Conservation (phyloP, 768 basidiomycete genomes). For the Chalciporus piperatus region DNA sequence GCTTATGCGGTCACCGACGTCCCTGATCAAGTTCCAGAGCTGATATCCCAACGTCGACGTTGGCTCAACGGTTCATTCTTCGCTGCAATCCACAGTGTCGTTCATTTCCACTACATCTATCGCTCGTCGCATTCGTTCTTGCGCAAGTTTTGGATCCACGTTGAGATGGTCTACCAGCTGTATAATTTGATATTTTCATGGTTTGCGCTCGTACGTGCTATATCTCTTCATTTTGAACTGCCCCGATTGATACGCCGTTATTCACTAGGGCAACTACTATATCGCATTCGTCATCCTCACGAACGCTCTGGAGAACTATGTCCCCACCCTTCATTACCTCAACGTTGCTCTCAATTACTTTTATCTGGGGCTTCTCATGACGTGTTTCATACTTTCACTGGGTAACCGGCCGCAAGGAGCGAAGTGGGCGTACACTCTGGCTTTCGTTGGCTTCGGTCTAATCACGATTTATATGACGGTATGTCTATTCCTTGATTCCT, state of each 20-base stretch:
- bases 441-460: slow-evolving; percentile 83
- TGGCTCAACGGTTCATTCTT: slow-evolving; percentile 99
- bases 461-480: slow-evolving; percentile 98
- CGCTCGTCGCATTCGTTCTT: slow-evolving; percentile 79
- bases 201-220: slow-evolving; percentile 68
- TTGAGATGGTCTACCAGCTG: slow-evolving; percentile 88
- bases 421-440: slow-evolving; percentile 81
- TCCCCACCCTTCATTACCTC: slow-evolving; percentile 63
- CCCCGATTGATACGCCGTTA: slow-evolving; percentile 1
- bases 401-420: slow-evolving; percentile 92
- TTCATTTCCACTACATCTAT: slow-evolving; percentile 96
- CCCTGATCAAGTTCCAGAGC: slow-evolving; percentile 90
- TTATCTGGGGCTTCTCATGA: slow-evolving; percentile 83
- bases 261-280: slow-evolving; percentile 76
- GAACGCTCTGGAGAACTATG: slow-evolving; percentile 61
- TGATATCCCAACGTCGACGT: slow-evolving; percentile 91
- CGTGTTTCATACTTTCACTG: slow-evolving; percentile 83
- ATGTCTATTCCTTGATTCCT: slow-evolving; percentile 17
- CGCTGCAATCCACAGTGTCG: slow-evolving; percentile 86
- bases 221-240: background rate
- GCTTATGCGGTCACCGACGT: slow-evolving; percentile 93
- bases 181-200: slow-evolving; percentile 93
- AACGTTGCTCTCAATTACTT: slow-evolving; percentile 82
- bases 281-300: slow-evolving; percentile 83
- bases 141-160: slow-evolving; percentile 91